Base-by-base conservation (phyloP, 2,329 filamentous ascomycete genomes). In the Tolypocladium album region DNA sequence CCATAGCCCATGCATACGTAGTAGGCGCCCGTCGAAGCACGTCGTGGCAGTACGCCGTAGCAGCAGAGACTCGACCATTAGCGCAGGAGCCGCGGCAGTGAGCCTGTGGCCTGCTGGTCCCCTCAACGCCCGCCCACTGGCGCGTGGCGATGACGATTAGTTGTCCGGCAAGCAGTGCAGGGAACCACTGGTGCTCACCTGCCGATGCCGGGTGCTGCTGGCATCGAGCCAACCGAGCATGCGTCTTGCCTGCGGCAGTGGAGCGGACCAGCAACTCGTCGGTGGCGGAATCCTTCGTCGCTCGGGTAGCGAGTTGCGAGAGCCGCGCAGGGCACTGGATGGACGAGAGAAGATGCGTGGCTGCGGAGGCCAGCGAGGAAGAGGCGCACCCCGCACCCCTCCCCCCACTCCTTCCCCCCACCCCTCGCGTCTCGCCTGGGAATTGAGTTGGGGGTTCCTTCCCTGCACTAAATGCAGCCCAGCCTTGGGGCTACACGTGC, bases 371-470 rank as follows among this genome's bases (percentile, higher is more conserved):
- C 34, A 47, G 56, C 42, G 20, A 39, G n/a, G n/a, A n/a, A n/a
- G n/a, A n/a, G 34, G 13, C 56, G 17, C 56, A 43, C 31, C 40
- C 38, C 39, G 17, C n/a, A 22, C 27, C 43, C 43, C n/a, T 24
- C 43, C 20, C 40, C 22, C 34, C 56, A n/a, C 20, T n/a, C 6
- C 24, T 22, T 20, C 8, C 9, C n/a, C 39, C 31, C 42, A 45
- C 42, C 20, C 42, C 20, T 11, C 20, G 12, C n/a, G 43, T 50
- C 47, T 59, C 50, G 58, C 39, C 58, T 59, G 58, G 39, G 47
- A 55, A 55, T 59, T 59, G 58, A 59, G 58, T 52, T 59, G 58
- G 58, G 58, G 50, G 24, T 59, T 36, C 58, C 39, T 31, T 47
- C 50, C 50, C 58, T 20, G 27, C 27, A 17, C 56, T 13, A 24